A percentile compares a stretch with the other conserved stretches of the same genome.
These are phyloP conservation scores for Singerocomus inundabilis DNA, from an alignment of 1,284 basidiomycete genomes.

Conservation along the genomic window DNA sequence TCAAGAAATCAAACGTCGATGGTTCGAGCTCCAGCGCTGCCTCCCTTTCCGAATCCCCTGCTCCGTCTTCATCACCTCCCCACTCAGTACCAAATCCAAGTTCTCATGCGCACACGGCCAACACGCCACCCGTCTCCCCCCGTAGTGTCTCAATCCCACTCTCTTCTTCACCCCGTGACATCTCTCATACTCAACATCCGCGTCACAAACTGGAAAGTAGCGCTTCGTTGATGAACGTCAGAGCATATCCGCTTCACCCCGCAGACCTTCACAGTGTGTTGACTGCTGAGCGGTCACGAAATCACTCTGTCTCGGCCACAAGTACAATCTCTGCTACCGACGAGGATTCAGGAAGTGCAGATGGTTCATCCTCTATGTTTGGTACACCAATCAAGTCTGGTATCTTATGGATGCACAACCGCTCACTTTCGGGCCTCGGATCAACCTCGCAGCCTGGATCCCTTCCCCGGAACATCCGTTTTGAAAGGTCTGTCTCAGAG, in stretches of 20 bases:
- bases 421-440: conserved; percentile 37
- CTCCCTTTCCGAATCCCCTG: conserved; percentile 28
- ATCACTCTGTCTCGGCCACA: conserved; percentile 25
- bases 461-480: conserved; percentile 34
- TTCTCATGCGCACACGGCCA: conserved; percentile 9
- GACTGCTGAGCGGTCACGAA: conserved; percentile 32
- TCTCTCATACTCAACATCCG: conserved; percentile 17
- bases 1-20: conserved; percentile 43
- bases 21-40: conserved; percentile 35
- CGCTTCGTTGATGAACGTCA: conserved; percentile 24
- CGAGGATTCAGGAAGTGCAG: conserved; percentile 27
- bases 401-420: conserved; percentile 40
- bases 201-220: conserved; percentile 30
- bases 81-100: conserved; percentile 22
- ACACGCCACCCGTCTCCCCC: conserved; percentile 30
- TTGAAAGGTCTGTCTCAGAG: conserved; percentile 32
- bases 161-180: conserved; percentile 31
- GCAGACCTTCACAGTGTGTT: conserved; percentile 35
- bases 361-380: conserved; percentile 20
- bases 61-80: conserved; percentile 22
- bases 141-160: conserved; percentile 20
- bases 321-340: conserved; percentile 18
- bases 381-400: conserved; percentile 36
- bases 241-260: conserved; percentile 32
- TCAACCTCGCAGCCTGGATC: conserved; percentile 23